Evolutionary conservation across 2,329 filamentous ascomycete species (phyloP).

Genomic region (Trichoderma atrobrunneum): DNA sequence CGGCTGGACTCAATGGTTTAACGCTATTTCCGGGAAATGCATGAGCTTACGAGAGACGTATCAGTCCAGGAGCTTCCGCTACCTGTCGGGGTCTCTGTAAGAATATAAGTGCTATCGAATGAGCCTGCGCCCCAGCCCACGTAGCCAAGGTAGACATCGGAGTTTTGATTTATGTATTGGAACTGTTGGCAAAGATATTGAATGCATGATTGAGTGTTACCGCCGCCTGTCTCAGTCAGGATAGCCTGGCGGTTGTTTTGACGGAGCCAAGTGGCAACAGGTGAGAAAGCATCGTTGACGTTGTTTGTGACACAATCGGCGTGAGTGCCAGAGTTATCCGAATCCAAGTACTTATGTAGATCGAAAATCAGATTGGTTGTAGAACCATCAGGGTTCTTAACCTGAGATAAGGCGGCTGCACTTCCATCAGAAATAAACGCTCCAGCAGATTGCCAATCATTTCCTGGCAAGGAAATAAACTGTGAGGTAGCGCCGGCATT

Average conservation of each 20-base stretch:
- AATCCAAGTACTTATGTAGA: conserved; percentile 57
- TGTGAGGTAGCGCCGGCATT: conserved; percentile 50
- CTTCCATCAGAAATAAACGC: conserved; percentile 45
- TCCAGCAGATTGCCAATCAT: conserved; percentile 49
- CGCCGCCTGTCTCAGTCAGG: conserved; percentile 5
- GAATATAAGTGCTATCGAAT: not conserved
- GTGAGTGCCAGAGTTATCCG: conserved; percentile 50
- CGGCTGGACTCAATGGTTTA: not conserved
- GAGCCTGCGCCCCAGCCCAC: conserved; percentile 1
- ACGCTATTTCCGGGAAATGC: not conserved
- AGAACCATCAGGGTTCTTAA: conserved; percentile 55
- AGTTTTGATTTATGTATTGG: conserved; percentile 3
- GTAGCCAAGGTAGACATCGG: conserved; percentile 8
- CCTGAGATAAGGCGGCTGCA: conserved; percentile 46
- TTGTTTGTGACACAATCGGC: conserved; percentile 50
- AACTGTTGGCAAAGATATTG: not conserved
- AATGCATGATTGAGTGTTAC: conserved; percentile 7
- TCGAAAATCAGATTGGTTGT: conserved; percentile 53
- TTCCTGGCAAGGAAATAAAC: conserved; percentile 62
- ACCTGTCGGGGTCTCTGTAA: not conserved
- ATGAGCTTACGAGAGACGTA: not conserved
- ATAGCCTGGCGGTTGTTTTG: conserved; percentile 13
- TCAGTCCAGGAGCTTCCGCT: conserved; percentile 2
- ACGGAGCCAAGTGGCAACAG: conserved; percentile 39
- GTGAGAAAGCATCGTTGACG: conserved; percentile 40